Conservation (phyloP, 495 filamentous ascomycete species). For the Beverwykella pulmonaria region DNA sequence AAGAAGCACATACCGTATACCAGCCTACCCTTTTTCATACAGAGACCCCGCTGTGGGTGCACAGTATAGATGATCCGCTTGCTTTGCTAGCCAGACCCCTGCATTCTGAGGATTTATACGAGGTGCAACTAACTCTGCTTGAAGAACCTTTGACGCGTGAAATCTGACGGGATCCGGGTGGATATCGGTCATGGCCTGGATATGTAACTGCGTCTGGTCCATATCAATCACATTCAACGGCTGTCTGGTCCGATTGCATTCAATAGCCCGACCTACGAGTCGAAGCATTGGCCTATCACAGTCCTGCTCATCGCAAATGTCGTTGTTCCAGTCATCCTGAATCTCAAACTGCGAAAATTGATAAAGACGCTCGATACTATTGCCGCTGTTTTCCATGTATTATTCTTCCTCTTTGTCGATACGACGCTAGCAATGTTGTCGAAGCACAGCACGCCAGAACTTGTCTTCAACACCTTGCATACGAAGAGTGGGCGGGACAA, state of each 20-base stretch:
- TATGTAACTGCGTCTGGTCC: slow-evolving; percentile 8
- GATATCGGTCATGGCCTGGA: slow-evolving; percentile 24
- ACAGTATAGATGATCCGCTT: slow-evolving; percentile 32
- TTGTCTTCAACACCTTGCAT: slow-evolving; percentile 29
- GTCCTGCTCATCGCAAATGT: slow-evolving; percentile 21
- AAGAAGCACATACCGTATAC: background rate
- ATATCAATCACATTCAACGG: slow-evolving; percentile 8
- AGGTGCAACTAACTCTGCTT: background rate
- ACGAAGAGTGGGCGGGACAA: slow-evolving; percentile 30
- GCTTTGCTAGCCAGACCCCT: slow-evolving; percentile 44
- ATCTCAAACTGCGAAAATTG: slow-evolving; percentile 48
- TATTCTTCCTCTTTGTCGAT: slow-evolving; percentile 19
- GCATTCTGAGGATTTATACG: slow-evolving; percentile 40
- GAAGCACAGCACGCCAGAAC: slow-evolving; percentile 3
- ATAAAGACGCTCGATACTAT: slow-evolving; percentile 17
- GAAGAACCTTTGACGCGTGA: background rate
- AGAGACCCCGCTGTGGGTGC: slow-evolving; percentile 34
- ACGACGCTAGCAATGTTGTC: slow-evolving; percentile 7
- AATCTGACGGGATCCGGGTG: slow-evolving; percentile 17
- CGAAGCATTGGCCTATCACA: slow-evolving; percentile 18
- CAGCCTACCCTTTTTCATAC: background rate
- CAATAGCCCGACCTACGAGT: slow-evolving; percentile 49
- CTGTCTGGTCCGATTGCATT: slow-evolving; percentile 36
- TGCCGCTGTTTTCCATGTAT: slow-evolving; percentile 19
- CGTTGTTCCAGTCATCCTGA: slow-evolving; percentile 49